Percentiles rank a stretch among this genome's conserved stretches.
phyloP scores from a whole-genome alignment of 257 asterid genomes.

The Ajuga chamaepitys region DNA sequence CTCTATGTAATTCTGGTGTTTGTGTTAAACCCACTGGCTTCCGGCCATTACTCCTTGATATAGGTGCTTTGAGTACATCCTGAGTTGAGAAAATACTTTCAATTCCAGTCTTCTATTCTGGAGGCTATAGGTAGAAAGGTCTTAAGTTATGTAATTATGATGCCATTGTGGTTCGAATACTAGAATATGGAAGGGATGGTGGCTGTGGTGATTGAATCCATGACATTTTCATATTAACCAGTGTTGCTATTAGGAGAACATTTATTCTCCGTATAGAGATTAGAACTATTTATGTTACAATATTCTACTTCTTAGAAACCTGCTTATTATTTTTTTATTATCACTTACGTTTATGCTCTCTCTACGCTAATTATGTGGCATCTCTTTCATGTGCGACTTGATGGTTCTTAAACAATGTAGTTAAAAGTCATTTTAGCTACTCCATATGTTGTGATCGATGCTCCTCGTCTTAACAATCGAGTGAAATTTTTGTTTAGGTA shows the following conservation, averaged over 20 bases:
- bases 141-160: background rate
- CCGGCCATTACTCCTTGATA: background rate
- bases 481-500: conserved; percentile 44
- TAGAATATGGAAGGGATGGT: conserved; percentile 1
- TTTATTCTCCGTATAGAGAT: background rate
- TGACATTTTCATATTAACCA: conserved; percentile 2
- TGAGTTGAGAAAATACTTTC: background rate
- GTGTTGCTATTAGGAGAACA: background rate
- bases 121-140: background rate
- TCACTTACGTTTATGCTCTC: background rate
- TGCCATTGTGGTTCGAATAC: background rate
- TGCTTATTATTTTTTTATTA: background rate
- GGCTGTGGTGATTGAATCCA: conserved; percentile 5
- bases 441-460: background rate
- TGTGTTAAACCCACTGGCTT: conserved; percentile 6
- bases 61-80: conserved; percentile 13
- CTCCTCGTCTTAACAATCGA: conserved; percentile 18
- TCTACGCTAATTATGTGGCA: background rate
- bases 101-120: background rate
- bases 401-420: conserved; percentile 3
- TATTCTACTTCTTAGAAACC: conserved; percentile 1
- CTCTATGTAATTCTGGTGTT: background rate
- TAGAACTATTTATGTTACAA: background rate
- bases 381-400: conserved; percentile 2
- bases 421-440: conserved; percentile 10